phyloP scores from a whole-genome alignment of 768 basidiomycete genomes.

The Phanerochaete sordida region DNA sequence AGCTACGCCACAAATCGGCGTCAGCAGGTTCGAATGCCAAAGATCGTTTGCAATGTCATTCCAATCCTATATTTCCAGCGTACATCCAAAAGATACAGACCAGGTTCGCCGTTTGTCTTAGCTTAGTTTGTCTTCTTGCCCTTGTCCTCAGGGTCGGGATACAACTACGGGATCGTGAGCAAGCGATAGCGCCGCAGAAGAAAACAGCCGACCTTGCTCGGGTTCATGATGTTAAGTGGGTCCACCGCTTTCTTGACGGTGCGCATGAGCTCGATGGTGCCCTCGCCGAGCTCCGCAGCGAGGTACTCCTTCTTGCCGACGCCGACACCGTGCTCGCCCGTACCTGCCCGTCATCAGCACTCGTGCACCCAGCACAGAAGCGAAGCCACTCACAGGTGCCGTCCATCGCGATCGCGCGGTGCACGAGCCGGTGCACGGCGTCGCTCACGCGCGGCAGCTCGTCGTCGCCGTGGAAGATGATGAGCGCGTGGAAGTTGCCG shows the following conservation, averaged over 20 bases:
- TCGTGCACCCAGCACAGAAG: too few species aligned
- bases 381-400: conserved; percentile 28
- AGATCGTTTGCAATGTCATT: too few species aligned
- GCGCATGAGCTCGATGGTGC: conserved; percentile 50
- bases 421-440: conserved; percentile 30
- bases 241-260: conserved; percentile 44
- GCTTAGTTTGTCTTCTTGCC: too few species aligned
- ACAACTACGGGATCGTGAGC: too few species aligned
- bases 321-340: conserved; percentile 45
- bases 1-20: too few species aligned
- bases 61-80: too few species aligned
- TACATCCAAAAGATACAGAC: too few species aligned
- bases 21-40: too few species aligned
- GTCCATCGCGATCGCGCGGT: conserved; percentile 32
- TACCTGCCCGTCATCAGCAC: conserved; percentile 18
- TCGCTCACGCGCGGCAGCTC: conserved; percentile 27
- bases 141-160: too few species aligned
- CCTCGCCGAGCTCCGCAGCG: conserved; percentile 42
- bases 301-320: conserved; percentile 47
- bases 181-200: too few species aligned
- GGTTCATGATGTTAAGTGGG: conserved; percentile 44
- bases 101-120: too few species aligned
- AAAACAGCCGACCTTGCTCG: conserved; percentile 41
- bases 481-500: conserved; percentile 35
- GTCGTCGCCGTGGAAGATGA: conserved; percentile 28